Conservation (phyloP, 805 yeast species). For the Ogataea pignaliae region DNA sequence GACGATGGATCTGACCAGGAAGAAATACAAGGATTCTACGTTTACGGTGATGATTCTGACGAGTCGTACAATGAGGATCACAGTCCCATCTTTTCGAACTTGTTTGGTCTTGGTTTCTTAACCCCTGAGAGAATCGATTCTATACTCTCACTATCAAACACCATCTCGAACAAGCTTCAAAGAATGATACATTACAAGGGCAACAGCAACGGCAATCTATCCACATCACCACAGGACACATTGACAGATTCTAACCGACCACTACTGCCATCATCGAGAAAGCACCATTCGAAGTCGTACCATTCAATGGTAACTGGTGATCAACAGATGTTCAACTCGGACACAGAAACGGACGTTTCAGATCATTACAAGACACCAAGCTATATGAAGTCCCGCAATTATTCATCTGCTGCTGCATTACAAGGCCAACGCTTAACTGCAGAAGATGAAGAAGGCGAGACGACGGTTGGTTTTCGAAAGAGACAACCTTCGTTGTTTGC, state of each 20-base stretch:
- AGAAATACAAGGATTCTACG: constrained; percentile 34
- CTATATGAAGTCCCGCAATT: too few species aligned
- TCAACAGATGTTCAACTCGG: constrained; percentile 10
- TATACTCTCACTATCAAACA: constrained; percentile 21
- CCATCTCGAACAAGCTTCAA: constrained; percentile 9
- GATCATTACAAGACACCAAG: constrained; percentile 1
- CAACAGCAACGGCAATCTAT: not conserved
- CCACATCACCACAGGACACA: constrained; percentile 1
- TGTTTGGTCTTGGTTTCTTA: constrained; percentile 17
- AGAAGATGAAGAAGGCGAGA: too few species aligned
- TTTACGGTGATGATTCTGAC: constrained; percentile 33
- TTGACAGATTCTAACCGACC: constrained; percentile 1
- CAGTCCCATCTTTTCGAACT: constrained; percentile 13
- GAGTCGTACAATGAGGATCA: constrained; percentile 3
- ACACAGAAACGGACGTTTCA: constrained; percentile 16
- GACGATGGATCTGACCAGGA: constrained; percentile 54
- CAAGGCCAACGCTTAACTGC: too few species aligned
- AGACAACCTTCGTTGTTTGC: constrained; percentile 8
- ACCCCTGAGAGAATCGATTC: constrained; percentile 19
- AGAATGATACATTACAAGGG: too few species aligned
- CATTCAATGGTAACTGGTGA: constrained; percentile 10
- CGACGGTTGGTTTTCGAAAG: constrained; percentile 1
- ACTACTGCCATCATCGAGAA: too few species aligned
- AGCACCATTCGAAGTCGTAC: not conserved
- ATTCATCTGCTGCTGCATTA: too few species aligned